Conservation (phyloP, 345 rosid species). For the Moringa oleifera region DNA sequence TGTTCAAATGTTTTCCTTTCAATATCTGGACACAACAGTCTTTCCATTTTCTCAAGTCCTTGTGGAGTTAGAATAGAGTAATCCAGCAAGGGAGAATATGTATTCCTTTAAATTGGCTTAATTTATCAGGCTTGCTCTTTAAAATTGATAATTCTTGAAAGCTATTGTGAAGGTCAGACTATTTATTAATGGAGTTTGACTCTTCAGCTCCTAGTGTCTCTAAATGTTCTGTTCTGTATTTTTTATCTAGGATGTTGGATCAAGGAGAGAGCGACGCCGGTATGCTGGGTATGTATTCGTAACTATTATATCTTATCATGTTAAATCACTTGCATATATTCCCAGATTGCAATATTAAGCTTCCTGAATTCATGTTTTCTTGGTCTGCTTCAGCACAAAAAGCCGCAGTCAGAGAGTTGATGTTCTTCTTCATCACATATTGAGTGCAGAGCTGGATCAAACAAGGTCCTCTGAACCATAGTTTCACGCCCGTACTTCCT, state of each 20-base stretch:
- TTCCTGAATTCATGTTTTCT: conserved; percentile 7
- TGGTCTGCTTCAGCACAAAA: conserved; percentile 55
- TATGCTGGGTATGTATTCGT: conserved; percentile 50
- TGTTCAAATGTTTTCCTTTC: no score
- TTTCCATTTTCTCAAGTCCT: background rate
- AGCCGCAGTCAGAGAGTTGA: conserved; percentile 86
- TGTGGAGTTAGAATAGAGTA: background rate
- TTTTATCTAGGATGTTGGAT: conserved; percentile 42
- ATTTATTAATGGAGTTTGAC: background rate
- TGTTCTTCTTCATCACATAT: conserved; percentile 83
- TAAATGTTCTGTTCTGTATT: conserved; percentile 8
- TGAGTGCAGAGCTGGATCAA: conserved; percentile 56
- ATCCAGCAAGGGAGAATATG: background rate
- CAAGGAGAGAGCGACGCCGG: conserved; percentile 36
- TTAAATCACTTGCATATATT: conserved; percentile 8
- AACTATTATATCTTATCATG: background rate
- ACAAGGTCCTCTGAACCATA: conserved; percentile 22
- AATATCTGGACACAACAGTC: no score
- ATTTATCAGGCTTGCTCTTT: background rate
- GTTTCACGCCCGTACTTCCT: background rate
- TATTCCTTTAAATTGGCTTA: background rate
- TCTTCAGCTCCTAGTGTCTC: background rate
- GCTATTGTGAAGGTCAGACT: background rate
- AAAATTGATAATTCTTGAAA: background rate
- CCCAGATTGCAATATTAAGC: background rate